Evolutionary conservation across 2,329 filamentous ascomycete species (phyloP), one percentile per base, ranked within the genome.

Genomic region (Botrytis deweyae): DNA sequence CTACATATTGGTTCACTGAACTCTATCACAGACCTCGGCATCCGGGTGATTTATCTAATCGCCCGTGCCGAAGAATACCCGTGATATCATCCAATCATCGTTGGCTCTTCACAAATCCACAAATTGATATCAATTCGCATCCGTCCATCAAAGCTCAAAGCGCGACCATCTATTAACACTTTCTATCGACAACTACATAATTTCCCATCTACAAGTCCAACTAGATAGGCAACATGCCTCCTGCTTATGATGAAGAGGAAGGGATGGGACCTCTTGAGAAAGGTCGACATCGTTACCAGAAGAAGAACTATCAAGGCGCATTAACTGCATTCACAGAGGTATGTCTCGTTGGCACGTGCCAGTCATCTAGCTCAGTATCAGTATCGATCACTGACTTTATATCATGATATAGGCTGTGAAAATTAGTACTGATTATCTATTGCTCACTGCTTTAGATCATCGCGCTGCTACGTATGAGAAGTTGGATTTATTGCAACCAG

Each of bases 381-480:
- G 44, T 58, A 49, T 42, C n/a, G 29, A 29, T 20, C 58, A 64
- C 59, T 77, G 40, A 76, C 62, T 22, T 63, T 33, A 22, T 12
- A n/a, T 36, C 63, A 38, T 18, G 42, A 44, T 7, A 44, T 38
- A 81, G 79, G 80, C 78, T 52, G 74, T 80, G 29, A 70, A 76
- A 49, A 73, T 73, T 0, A 80, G 76, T 63, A 77, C 77, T 22
- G 76, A 74, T 18, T 71, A 80, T 75, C 62, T 80, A 25, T 73
- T 79, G 6, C 68, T 81, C 18, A 80, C 75, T 65, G 79, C 80
- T n/a, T 72, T 82, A 40, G 80, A 82, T 73, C 78, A 79, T 77
- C 78, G 81, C 68, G 80, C 80, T 33, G 81, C 80, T n/a, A 76
- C 80, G 46, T 80, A 79, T 72, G 80, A 82, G 74, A 82, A 81